Base-by-base conservation (phyloP, 2,329 filamentous ascomycete species). In the Trichoderma gracile region DNA sequence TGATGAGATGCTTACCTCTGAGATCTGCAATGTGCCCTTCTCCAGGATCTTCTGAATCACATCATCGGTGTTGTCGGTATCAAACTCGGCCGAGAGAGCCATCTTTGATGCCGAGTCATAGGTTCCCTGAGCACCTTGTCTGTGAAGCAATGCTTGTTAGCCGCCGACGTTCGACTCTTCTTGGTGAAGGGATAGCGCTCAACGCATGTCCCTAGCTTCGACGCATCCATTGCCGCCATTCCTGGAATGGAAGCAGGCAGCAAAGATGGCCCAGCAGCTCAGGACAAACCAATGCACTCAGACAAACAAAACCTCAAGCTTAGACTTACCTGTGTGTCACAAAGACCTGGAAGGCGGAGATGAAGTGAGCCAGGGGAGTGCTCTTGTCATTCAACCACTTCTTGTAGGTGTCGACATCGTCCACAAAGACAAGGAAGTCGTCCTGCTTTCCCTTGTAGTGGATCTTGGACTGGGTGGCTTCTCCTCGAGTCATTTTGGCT, bases 301-400 rank as follows among this genome's bases (percentile, higher is more conserved):
- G 23, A 9, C n/a, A 17, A 25, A 9, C 14, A 9, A 5, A 47
- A 9, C 5, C 19, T 53, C 8, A n/a, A 17, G 17, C 23, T n/a
- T 2, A n/a, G 12, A 81, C 90, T 80, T 84, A 97, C 93, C 89
- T 90, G 82, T 96, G 91, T 42, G 93, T 96, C 49, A 90, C 81
- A 73, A 97, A 96, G 73, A 99, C 83, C 84, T 96, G 91, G 84
- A 92, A 98, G 8, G 90, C 84, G 65, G 89, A 92, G 63, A 98
- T 85, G 64, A 99, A 93, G 73, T 97, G 88, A 1, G 91, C 85
- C 54, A 98, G 80, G 43, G 95, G 90, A 33, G 95, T 81, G 33
- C 85, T 88, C 74, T 86, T 88, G 81, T 98, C 94, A 5, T 76
- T 80, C 82, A 88, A 87, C 94, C 94, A 98, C 77, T 94, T 88